Base-by-base conservation (phyloP, 495 filamentous ascomycete genomes). In the Copromyces sp. region DNA sequence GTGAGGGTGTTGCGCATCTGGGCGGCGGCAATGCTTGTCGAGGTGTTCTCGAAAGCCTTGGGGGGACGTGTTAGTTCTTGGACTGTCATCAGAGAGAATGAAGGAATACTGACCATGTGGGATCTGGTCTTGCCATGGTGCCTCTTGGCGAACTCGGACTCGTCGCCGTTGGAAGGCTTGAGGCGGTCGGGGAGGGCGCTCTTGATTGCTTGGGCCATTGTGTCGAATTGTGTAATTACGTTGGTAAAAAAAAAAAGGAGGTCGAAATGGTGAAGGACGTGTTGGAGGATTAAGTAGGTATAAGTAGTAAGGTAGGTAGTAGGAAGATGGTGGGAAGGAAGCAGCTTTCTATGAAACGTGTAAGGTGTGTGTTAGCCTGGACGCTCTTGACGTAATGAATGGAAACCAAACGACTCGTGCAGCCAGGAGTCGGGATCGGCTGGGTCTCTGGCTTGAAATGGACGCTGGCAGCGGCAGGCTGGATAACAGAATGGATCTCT, bases 1-100 rank as follows among this genome's bases (percentile, higher is more conserved):
- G 97, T 98, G 78, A 99, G 86, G 70, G 93, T 90, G 87, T 99
- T 99, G 80, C 95, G 93, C 95, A 99, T 99, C 86, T 99, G 95
- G 68, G 93, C 94, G 29, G 95, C 95, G 70, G 95, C 96, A 71
- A 99, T 95, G 75, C 92, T 96, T 74, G 95, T 99, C 61, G 95
- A 98, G 69, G 96, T 95, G 89, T 98, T 98, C 82, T 99, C 95
- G 82, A 99, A 99, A 65, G 95, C 95, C 95, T 99, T 83, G 0
- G 39, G 4, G 39, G 45, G 20, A 7, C 32, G n/a, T 35, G 12
- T 9, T 12, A 70, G 74, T 79, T 73, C 77, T 74, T 41, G 68
- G 71, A 65, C 61, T 65, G 70, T 74, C 71, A 71, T 71, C 69
- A 37, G 3, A 37, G 24, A 16, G 71, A 75, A 41, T 24, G 42